Evolutionary conservation across 176 grass and related monocot species (phyloP).

Genomic region (Triticum turgidum): DNA sequence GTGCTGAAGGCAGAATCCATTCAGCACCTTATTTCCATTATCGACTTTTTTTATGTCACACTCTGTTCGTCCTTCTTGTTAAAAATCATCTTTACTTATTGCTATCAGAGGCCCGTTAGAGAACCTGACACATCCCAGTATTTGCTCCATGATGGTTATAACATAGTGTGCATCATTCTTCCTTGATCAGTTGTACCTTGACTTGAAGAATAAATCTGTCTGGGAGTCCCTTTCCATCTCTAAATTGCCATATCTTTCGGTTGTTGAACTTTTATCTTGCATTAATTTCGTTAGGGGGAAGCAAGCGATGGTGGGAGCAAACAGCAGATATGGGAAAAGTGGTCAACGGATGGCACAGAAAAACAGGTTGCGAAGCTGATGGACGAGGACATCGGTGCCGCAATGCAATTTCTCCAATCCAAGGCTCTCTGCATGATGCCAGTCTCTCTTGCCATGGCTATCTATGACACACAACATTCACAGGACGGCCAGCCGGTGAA

Average conservation of each 20-base stretch:
- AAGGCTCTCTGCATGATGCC: constrained; percentile 99
- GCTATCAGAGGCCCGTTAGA: constrained; percentile 8
- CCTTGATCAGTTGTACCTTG: neutral
- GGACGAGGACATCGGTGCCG: constrained; percentile 89
- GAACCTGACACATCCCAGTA: neutral
- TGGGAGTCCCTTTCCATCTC: constrained; percentile 27
- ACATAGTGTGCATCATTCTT: constrained; percentile 3
- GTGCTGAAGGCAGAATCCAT: neutral
- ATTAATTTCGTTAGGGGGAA: constrained; percentile 73
- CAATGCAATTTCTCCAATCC: constrained; percentile 99
- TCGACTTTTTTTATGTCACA: constrained; percentile 6
- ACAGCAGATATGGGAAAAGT: constrained; percentile 97
- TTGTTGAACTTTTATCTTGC: constrained; percentile 46
- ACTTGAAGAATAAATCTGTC: constrained; percentile 10
- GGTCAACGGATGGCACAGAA: constrained; percentile 97
- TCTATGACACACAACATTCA: constrained; percentile 86
- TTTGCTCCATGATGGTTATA: constrained; percentile 8
- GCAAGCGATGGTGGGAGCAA: constrained; percentile 74
- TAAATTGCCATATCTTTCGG: constrained; percentile 29
- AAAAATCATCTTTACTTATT: neutral
- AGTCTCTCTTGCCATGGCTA: constrained; percentile 94
- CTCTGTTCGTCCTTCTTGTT: neutral
- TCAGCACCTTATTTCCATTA: constrained; percentile 14
- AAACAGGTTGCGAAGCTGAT: constrained; percentile 91
- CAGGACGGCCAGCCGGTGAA: constrained; percentile 71